Base-by-base conservation (phyloP, 208 protist genomes). In the Acanthamoeba divionensis region DNA sequence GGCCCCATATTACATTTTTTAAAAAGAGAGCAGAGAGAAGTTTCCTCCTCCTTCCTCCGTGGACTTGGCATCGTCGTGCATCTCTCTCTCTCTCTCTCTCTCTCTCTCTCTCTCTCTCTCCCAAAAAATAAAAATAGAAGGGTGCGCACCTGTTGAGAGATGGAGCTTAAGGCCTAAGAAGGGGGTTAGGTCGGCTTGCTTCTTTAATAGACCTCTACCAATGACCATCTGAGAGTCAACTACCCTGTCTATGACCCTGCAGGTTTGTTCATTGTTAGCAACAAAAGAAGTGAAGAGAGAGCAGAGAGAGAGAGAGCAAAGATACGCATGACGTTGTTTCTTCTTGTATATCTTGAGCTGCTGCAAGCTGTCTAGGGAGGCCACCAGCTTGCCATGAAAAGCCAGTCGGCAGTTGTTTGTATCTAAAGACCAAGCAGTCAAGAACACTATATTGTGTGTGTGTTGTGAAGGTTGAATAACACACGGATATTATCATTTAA, bases 151-250 rank as follows among this genome's bases (percentile, higher is more conserved):
- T 29, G 80, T 89, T 54, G 73, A 93, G 85, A 33, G 24, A 38
- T 85, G 41, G n/a, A 93, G 50, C 36, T 92, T 93, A 69, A 92
- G 85, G 10, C 89, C 89, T 65, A 92, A 63, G 67, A 93, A 93
- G 36, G 41, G 38, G 24, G 52, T 83, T 1, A 93, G 44, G 55
- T 93, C 92, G 29, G 89, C 90, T 15, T 93, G 62, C 52, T 93
- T 93, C 62, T 90, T 63, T 47, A 93, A 93, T 54, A 93, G 82
- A 45, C 91, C 90, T 21, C 90, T 89, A n/a, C 89, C 92, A 29
- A 93, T 93, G 1, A 93, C 18, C 18, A 67, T 88, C 41, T 90
- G 26, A 67, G 91, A 41, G 33, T 90, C 90, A n/a, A 86, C 48
- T 4, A 93, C 24, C 52, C 75, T 38, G 48, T 79, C 75, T 38